Evolutionary conservation across 2,329 filamentous ascomycete species (phyloP).

Genomic region (Trichoderma cornu-damae): DNA sequence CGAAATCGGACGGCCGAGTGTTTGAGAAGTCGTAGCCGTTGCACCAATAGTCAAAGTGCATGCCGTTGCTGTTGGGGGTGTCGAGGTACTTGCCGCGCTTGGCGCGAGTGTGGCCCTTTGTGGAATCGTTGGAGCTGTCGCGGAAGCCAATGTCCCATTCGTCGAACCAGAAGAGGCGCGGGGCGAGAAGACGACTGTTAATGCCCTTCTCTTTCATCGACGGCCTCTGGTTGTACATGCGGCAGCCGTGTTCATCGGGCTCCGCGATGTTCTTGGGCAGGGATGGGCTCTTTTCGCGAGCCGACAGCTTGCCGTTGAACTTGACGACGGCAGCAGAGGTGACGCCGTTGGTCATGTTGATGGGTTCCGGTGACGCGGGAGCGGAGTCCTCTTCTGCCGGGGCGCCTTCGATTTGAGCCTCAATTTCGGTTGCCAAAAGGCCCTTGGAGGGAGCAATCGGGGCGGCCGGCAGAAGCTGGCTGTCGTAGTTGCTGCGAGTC

Average conservation of each 20-base stretch:
- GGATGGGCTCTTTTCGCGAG: conserved; percentile 36
- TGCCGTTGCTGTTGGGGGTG: conserved; percentile 48
- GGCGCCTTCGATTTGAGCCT: conserved; percentile 32
- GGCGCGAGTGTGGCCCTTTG: conserved; percentile 48
- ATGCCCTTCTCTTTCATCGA: conserved; percentile 40
- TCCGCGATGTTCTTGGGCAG: conserved; percentile 39
- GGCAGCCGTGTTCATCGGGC: conserved; percentile 49
- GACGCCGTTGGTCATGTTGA: conserved; percentile 27
- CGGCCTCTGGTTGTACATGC: conserved; percentile 40
- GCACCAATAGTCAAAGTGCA: conserved; percentile 52
- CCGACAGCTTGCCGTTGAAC: conserved; percentile 28
- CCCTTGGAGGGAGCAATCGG: conserved; percentile 33
- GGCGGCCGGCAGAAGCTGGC: conserved; percentile 24
- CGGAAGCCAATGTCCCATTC: conserved; percentile 55
- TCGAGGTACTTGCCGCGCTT: conserved; percentile 51
- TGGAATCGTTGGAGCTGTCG: conserved; percentile 53
- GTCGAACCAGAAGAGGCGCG: conserved; percentile 44
- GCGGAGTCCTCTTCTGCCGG: conserved; percentile 35
- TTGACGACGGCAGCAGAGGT: conserved; percentile 25
- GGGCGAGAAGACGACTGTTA: conserved; percentile 50
- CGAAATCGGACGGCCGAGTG: conserved; percentile 46
- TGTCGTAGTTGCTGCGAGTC: conserved; percentile 33
- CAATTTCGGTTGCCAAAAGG: conserved; percentile 37
- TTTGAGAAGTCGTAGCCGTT: conserved; percentile 49
- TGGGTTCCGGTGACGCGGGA: conserved; percentile 35